Base-by-base conservation (phyloP, 352 stramenopile species). In the Phytophthora megakarya region DNA sequence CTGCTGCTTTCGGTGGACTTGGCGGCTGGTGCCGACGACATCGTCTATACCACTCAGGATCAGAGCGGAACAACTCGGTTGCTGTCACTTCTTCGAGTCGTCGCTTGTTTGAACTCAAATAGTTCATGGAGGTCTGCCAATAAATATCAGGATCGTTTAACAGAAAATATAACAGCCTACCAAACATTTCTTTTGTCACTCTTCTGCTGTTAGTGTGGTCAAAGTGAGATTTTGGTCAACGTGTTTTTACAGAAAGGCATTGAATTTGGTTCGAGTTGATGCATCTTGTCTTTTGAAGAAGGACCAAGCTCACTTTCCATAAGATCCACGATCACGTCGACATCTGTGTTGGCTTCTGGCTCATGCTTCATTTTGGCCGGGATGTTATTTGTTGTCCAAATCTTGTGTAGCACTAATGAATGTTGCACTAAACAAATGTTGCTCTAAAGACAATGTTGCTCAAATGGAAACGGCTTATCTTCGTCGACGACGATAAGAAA, bases 31-130 rank as follows among this genome's bases (percentile, higher is more conserved):
- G 38, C 1, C 51, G 51, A 1, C 38, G 38, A 23, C n/a, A n/a
- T n/a, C n/a, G n/a, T n/a, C n/a, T n/a, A n/a, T 60, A 60, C 37
- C 38, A 60, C 7, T 50, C 51, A 32, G 51, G 51, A 43, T 50
- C 38, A 2, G 23, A 11, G 11, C 40, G 37, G 32, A 60, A 49
- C 18, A 49, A 10, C 1, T 43, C 16, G 12, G 54, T 63, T 30
- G 21, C 43, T 18, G 54, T 54, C 5, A 13, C 23, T 19, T 54
- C 54, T 12, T 28, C 43, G 5, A 55, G 21, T 22, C 48, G 30
- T 15, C 43, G 18, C 32, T 55, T 40, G 43, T 55, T 43, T 16
- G 21, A 63, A 13, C 44, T 54, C 6, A 63, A 22, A 21, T 54
- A 63, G 43, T 21, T 54, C 28, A 63, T 54, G 8, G 42, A 54